These are phyloP conservation scores for Artemisia argyi DNA, from an alignment of 129 eudicot species.

Conservation along the genomic window DNA sequence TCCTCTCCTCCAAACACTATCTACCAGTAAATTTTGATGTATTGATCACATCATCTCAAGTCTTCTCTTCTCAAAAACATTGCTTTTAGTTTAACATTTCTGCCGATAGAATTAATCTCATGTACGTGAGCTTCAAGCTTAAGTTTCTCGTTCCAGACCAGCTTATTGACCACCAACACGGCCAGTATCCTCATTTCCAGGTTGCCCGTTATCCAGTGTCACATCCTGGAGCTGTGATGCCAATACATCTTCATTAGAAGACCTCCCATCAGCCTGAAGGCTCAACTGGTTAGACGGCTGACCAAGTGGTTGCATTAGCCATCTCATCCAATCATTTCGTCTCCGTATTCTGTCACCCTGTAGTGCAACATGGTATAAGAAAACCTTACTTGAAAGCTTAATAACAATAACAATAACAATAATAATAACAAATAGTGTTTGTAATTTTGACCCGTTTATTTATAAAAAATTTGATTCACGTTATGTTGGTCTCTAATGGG, in stretches of 20 bases:
- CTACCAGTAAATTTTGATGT: conserved; percentile 19
- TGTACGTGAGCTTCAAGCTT: conserved; percentile 1
- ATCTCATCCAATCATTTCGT: conserved; percentile 47
- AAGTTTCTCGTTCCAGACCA: neutral
- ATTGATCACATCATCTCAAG: conserved; percentile 6
- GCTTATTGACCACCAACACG: no score
- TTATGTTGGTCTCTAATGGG: no score
- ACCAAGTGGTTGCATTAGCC: conserved; percentile 46
- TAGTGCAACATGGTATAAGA: conserved; percentile 11
- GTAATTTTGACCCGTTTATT: no score
- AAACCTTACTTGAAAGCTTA: neutral
- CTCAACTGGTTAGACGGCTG: no score
- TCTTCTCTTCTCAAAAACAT: conserved; percentile 24
- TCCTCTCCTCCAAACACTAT: conserved; percentile 17
- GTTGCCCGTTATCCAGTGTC: conserved; percentile 31
- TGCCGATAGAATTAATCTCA: conserved; percentile 27
- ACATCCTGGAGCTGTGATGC: conserved; percentile 39
- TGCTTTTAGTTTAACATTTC: neutral
- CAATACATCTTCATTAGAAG: conserved; percentile 27
- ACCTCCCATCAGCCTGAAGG: conserved; percentile 28
- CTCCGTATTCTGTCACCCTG: conserved; percentile 45
- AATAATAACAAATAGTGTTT: no score
- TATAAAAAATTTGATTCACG: no score
- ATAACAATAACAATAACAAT: neutral
- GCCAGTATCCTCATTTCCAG: conserved; percentile 7